A percentile compares a stretch with the other conserved stretches of the same genome.
Evolutionary conservation across 2,329 filamentous ascomycete species (phyloP).

Genomic region (Passalora sequoiae): DNA sequence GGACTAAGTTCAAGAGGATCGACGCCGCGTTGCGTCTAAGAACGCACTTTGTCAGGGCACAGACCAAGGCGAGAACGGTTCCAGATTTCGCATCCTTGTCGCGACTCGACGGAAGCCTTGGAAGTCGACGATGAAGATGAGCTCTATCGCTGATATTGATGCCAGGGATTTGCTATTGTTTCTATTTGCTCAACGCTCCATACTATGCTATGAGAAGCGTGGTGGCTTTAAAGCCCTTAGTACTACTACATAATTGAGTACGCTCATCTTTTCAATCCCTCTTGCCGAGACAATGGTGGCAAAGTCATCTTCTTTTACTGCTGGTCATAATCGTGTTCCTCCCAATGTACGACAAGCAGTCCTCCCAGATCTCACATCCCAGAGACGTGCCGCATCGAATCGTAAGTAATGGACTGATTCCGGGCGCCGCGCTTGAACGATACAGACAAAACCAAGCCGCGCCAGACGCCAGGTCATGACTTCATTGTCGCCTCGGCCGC

Average conservation of each 20-base stretch:
- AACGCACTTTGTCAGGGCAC: too few relatives aligned
- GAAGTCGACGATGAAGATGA: too few relatives aligned
- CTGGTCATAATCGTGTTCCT: constrained; percentile 1
- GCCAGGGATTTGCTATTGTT: too few relatives aligned
- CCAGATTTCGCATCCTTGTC: too few relatives aligned
- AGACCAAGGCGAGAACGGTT: too few relatives aligned
- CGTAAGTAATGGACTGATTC: constrained; percentile 16
- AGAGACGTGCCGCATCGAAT: constrained; percentile 1
- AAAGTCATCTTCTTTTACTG: constrained; percentile 2
- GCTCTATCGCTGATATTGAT: too few relatives aligned
- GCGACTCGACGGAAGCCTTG: too few relatives aligned
- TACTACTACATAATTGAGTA: constrained; percentile 1
- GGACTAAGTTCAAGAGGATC: too few relatives aligned
- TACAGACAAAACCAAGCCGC: constrained; percentile 7
- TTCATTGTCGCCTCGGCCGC: constrained; percentile 11
- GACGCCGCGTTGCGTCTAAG: too few relatives aligned
- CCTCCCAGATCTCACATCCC: neutral
- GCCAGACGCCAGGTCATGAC: constrained; percentile 8
- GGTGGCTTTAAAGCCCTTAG: constrained; percentile 2
- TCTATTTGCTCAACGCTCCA: too few relatives aligned
- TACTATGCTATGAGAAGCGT: constrained; percentile 2
- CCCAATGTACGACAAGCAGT: neutral
- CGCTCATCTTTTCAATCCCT: neutral
- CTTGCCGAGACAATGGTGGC: neutral
- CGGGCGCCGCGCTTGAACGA: constrained; percentile 18